A percentile compares a stretch with the other conserved stretches of the same genome.
Evolutionary conservation across 345 rosid genomes (phyloP).

Genomic region (Eucalyptus paniculata): DNA sequence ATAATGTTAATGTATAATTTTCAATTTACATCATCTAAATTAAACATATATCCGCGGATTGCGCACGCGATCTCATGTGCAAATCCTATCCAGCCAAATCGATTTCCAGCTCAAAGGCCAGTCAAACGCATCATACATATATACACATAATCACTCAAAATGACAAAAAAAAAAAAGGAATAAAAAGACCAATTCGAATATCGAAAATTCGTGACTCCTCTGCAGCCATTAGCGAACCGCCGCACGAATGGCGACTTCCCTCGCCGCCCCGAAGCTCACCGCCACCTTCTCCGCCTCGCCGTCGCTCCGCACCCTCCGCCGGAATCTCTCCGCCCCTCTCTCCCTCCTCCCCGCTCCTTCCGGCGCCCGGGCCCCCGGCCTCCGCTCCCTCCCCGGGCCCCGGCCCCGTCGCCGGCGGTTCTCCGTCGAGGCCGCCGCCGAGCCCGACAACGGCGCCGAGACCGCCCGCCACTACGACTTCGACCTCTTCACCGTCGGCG

Average conservation of each 20-base stretch:
- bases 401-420: slow-evolving; percentile 15
- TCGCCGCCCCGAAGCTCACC: slow-evolving; percentile 43
- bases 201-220: not conserved
- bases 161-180: too few species aligned
- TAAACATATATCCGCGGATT: not conserved
- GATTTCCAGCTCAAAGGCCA: not conserved
- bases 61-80: not conserved
- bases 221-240: not conserved
- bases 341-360: slow-evolving; percentile 10
- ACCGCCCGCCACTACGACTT: slow-evolving; percentile 51
- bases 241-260: not conserved
- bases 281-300: slow-evolving; percentile 34
- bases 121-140: not conserved
- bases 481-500: slow-evolving; percentile 95
- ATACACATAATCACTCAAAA: not conserved
- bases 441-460: slow-evolving; percentile 48
- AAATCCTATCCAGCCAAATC: not conserved
- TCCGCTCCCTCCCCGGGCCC: slow-evolving; percentile 6
- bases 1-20: not conserved
- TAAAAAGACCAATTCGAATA: not conserved
- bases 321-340: slow-evolving; percentile 14
- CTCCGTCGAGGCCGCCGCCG: slow-evolving; percentile 22
- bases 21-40: not conserved
- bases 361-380: not conserved
- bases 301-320: slow-evolving; percentile 27